These are phyloP conservation scores for Akanthomyces dipterigenus DNA, from an alignment of 2,329 filamentous ascomycete genomes.

Conservation along the genomic window DNA sequence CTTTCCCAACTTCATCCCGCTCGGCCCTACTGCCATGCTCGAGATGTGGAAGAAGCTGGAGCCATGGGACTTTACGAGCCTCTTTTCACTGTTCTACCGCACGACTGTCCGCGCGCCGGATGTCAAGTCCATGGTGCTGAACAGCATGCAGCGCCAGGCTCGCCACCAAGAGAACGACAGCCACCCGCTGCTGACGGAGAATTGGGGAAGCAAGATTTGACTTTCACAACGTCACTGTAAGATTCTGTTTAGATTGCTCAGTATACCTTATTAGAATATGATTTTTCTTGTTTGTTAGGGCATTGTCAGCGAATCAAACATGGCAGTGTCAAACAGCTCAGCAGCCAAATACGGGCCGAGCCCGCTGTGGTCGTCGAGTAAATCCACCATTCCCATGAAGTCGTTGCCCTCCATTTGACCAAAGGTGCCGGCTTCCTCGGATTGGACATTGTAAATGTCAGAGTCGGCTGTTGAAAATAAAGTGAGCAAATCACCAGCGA, in stretches of 20 bases:
- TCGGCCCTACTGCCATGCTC: conserved; percentile 9
- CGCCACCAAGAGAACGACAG: conserved; percentile 6
- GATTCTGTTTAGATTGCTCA: neutral
- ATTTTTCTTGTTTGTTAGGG: neutral
- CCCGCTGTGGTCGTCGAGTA: conserved; percentile 2
- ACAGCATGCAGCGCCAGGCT: conserved; percentile 10
- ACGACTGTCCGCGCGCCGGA: conserved; percentile 7
- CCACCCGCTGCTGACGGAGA: neutral
- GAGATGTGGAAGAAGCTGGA: conserved; percentile 10
- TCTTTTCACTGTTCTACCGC: conserved; percentile 9
- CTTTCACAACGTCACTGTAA: neutral
- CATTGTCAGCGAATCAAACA: neutral
- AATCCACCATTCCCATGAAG: conserved; percentile 6
- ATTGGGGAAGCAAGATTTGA: neutral
- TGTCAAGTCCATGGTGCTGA: conserved; percentile 6
- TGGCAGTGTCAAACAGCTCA: conserved; percentile 5
- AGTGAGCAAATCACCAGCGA: neutral
- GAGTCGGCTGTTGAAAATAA: neutral
- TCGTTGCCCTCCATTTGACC: neutral
- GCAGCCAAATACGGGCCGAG: conserved; percentile 5
- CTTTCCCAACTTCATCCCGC: conserved; percentile 10
- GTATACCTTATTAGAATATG: conserved; percentile 5
- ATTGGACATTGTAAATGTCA: neutral
- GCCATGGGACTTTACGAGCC: neutral
- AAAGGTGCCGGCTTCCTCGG: neutral